These are phyloP conservation scores for Panaeolus cyanescens DNA, from an alignment of 768 basidiomycete species.

Conservation along the genomic window DNA sequence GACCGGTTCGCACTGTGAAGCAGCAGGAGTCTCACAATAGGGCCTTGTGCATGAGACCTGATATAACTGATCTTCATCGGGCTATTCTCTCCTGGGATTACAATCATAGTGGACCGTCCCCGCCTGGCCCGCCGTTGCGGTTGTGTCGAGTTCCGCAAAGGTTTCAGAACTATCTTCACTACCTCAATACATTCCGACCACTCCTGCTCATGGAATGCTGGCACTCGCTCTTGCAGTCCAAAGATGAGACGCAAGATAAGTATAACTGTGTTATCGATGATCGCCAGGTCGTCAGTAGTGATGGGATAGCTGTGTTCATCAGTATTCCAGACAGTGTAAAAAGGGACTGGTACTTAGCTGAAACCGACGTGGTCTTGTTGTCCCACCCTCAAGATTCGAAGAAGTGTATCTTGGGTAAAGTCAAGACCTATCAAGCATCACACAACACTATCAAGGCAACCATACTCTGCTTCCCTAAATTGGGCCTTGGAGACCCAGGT, in stretches of 20 bases:
- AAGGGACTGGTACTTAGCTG: slow-evolving; percentile 74
- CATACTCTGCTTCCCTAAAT: slow-evolving; percentile 53
- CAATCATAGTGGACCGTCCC: slow-evolving; percentile 60
- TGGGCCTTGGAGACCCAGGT: slow-evolving; percentile 52
- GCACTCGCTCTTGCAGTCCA: slow-evolving; percentile 82
- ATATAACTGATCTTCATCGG: slow-evolving; percentile 78
- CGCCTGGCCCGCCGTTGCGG: slow-evolving; percentile 49
- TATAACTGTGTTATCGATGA: slow-evolving; percentile 67
- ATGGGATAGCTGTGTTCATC: slow-evolving; percentile 82
- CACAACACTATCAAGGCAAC: slow-evolving; percentile 54
- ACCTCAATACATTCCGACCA: slow-evolving; percentile 79
- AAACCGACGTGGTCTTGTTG: slow-evolving; percentile 86
- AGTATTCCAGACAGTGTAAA: slow-evolving; percentile 57
- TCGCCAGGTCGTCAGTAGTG: slow-evolving; percentile 67
- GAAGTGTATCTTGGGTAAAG: slow-evolving; percentile 67
- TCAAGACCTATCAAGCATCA: slow-evolving; percentile 31
- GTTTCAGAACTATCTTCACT: slow-evolving; percentile 69
- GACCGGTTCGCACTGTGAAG: slow-evolving; percentile 22
- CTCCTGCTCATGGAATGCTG: slow-evolving; percentile 88
- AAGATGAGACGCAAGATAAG: slow-evolving; percentile 58
- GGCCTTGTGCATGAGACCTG: slow-evolving; percentile 76
- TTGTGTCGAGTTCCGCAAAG: slow-evolving; percentile 56
- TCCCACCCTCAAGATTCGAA: slow-evolving; percentile 54
- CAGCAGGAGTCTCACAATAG: slow-evolving; percentile 55
- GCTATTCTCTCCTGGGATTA: slow-evolving; percentile 87